phyloP scores from a whole-genome alignment of 768 basidiomycete species.

The Russula sp. region DNA sequence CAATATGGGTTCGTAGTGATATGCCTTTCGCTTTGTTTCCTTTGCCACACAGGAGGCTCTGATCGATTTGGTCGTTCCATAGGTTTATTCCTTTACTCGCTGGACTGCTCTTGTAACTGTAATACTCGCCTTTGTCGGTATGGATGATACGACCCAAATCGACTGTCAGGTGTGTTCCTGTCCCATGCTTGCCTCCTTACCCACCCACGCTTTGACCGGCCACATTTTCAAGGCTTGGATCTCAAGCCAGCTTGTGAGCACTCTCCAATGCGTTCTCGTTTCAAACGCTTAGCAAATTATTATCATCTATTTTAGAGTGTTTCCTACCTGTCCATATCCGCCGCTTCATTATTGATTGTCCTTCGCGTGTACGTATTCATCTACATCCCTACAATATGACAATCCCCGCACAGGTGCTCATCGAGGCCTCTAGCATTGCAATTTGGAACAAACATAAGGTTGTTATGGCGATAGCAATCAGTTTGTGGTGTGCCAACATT shows the following conservation, averaged over 20 bases:
- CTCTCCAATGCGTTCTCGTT: not conserved
- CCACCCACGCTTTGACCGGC: not conserved
- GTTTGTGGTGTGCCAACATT: not conserved
- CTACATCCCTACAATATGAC: not conserved
- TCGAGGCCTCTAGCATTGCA: not conserved
- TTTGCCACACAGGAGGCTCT: not conserved
- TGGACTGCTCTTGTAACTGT: not conserved
- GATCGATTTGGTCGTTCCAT: not conserved
- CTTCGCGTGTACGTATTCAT: not conserved
- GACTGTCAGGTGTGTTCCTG: conserved; percentile 5
- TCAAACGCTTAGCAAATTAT: no score
- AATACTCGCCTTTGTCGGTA: not conserved
- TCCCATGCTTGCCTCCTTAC: not conserved
- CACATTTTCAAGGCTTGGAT: not conserved
- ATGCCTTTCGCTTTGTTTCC: not conserved
- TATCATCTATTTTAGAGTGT: not conserved
- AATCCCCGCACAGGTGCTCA: not conserved
- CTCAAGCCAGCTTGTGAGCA: not conserved
- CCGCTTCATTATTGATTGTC: not conserved
- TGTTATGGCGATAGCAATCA: not conserved
- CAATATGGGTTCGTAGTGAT: conserved; percentile 3
- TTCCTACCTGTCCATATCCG: not conserved
- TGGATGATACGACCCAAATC: not conserved
- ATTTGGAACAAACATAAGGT: conserved; percentile 1
- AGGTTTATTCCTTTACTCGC: conserved; percentile 10